Percentiles rank a stretch among this genome's conserved stretches.
Conservation (phyloP, 2,329 filamentous ascomycete species). For the Penicillium sp. region DNA sequence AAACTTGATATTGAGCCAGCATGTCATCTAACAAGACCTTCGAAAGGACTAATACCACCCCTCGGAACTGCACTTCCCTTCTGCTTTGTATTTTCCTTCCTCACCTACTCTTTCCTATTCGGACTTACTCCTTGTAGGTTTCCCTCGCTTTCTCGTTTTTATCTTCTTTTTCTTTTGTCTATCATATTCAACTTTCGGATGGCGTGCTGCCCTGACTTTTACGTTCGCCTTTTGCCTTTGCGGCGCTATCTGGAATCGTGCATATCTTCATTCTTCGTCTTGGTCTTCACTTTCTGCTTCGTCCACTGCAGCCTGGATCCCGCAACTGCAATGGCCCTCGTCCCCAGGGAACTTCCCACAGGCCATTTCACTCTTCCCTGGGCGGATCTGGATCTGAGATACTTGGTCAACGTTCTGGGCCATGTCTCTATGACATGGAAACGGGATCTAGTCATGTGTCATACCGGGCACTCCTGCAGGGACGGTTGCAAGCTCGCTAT, state of each 20-base stretch:
- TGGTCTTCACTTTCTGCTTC: constrained; percentile 3
- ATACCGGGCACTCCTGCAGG: not conserved
- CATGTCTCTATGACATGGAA: not conserved
- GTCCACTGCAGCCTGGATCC: not conserved
- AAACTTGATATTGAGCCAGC: constrained; percentile 3
- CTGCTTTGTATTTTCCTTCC: constrained; percentile 25
- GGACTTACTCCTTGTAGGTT: constrained; percentile 8
- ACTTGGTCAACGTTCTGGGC: not conserved
- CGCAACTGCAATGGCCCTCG: not conserved
- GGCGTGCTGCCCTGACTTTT: constrained; percentile 5
- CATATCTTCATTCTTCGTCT: constrained; percentile 12
- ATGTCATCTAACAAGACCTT: constrained; percentile 12
- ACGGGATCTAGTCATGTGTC: not conserved
- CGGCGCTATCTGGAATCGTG: constrained; percentile 16
- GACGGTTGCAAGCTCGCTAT: constrained; percentile 3
- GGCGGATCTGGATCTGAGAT: not conserved
- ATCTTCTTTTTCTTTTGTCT: constrained; percentile 12
- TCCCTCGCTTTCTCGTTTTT: constrained; percentile 7
- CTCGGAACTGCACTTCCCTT: constrained; percentile 4
- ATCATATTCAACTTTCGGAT: constrained; percentile 14
- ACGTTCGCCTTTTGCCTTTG: constrained; percentile 6
- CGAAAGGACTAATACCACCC: constrained; percentile 9
- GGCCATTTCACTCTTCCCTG: not conserved
- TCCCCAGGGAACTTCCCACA: too few species aligned
- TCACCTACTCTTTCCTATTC: constrained; percentile 14